Base-by-base conservation (phyloP, 805 yeast genomes). In the Hanseniaspora thailandica region DNA sequence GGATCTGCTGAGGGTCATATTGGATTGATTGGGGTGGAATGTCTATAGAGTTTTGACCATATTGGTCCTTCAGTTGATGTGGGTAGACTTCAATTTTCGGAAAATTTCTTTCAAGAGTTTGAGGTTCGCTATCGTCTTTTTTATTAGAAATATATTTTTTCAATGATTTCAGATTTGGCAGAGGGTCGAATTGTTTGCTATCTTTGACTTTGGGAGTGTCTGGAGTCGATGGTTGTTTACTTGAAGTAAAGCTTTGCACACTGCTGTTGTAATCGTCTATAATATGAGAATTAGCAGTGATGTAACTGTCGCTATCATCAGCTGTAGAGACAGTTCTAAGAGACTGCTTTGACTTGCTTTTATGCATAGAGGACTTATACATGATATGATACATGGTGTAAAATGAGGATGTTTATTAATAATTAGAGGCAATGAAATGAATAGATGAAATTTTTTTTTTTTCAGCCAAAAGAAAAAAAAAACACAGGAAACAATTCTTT, bases 281-380 rank as follows among this genome's bases (percentile, higher is more conserved):
- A 5, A 50, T 19, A 13, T 50, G 36, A 2, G 54, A 50, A n/a
- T 43, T 43, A 4, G 54, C 47, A 8, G 54, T 50, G 15, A 43
- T 33, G 34, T 17, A 50, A 28, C 54, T 50, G 19, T 43, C 54
- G 13, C 15, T 33, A 26, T 50, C 54, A 7, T 46, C 45, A 5
- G 33, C 31, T 13, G 38, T 30, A n/a, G 47, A 25, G 8, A 35
- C 10, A 7, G 46, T 40, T 20, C 33, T 40, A 4, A 48, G 19
- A n/a, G 52, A 40, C 26, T n/a, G 28, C 25, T 48, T 48, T 5
- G 47, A 48, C 17, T 19, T 38, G 34, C 34, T 41, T 19, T 17
- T 40, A 1, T 20, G 15, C 13, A 38, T 22, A 22, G 26, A 5
- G 1, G 26, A 10, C 5, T 38, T 38, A 13, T 38, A 22, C 28